phyloP scores from a whole-genome alignment of 805 yeast species.

The Zygosaccharomyces gambellarensis region DNA sequence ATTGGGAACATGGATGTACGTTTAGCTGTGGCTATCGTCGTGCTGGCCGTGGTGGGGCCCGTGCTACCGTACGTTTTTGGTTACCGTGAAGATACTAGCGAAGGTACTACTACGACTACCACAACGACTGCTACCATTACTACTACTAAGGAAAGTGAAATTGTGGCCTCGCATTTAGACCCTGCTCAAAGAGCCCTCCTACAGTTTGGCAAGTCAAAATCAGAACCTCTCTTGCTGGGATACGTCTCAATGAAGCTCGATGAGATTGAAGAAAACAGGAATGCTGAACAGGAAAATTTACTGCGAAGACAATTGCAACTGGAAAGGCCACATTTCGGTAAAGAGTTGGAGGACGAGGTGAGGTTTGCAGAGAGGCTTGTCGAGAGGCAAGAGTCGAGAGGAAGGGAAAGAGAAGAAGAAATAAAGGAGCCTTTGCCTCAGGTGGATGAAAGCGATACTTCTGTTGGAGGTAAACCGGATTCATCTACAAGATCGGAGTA shows the following conservation, averaged over 20 bases:
- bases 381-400: background rate
- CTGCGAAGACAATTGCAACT: slow-evolving; percentile 1
- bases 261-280: slow-evolving; percentile 1
- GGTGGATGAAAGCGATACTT: background rate
- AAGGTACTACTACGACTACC: background rate
- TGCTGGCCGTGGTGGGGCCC: slow-evolving; percentile 10
- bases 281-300: background rate
- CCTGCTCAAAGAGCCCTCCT: slow-evolving; percentile 23
- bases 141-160: background rate
- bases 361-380: background rate
- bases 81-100: background rate
- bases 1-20: slow-evolving; percentile 10
- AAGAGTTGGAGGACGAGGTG: background rate
- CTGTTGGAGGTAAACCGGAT: slow-evolving; percentile 1
- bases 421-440: background rate
- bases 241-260: slow-evolving; percentile 9
- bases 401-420: background rate
- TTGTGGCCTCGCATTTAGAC: slow-evolving; percentile 7
- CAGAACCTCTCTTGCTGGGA: slow-evolving; percentile 14
- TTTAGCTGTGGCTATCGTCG: slow-evolving; percentile 7
- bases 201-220: slow-evolving; percentile 21
- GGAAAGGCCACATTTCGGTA: background rate
- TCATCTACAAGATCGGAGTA: slow-evolving; percentile 8
- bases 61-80: slow-evolving; percentile 2
- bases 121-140: too few relatives aligned